phyloP scores from a whole-genome alignment of 202 grass and related monocot species.

The Zoysia matrella region DNA sequence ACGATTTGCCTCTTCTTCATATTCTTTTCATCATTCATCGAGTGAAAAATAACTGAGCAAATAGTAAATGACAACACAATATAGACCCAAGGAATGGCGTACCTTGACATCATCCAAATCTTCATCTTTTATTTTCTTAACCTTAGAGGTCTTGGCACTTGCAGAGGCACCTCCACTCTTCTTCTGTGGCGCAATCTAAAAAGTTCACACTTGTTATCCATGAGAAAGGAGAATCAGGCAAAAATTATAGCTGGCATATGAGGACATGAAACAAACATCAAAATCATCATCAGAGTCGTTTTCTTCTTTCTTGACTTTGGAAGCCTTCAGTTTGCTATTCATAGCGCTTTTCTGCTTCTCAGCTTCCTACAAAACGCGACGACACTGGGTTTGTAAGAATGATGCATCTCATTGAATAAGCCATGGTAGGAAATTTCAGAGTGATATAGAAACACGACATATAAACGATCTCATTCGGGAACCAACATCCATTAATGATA shows the following conservation, averaged over 20 bases:
- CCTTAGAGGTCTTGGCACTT: conserved; percentile 43
- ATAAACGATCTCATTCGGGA: neutral
- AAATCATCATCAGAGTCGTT: conserved; percentile 28
- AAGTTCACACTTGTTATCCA: conserved; percentile 18
- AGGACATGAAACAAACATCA: conserved; percentile 38
- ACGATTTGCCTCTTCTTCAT: neutral
- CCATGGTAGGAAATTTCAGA: neutral
- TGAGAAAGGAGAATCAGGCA: neutral
- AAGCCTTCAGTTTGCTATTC: conserved; percentile 33
- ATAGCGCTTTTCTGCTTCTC: conserved; percentile 50
- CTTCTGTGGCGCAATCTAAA: conserved; percentile 40
- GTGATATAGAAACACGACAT: neutral
- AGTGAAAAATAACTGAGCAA: conserved; percentile 39
- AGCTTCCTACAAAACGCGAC: conserved; percentile 43
- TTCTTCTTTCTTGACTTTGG: conserved; percentile 82
- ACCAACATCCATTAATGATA: neutral
- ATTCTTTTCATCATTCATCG: no score
- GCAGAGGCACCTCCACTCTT: conserved; percentile 30
- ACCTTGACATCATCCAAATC: conserved; percentile 44
- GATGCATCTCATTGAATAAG: neutral
- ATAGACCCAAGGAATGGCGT: conserved; percentile 21
- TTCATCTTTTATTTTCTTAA: conserved; percentile 63
- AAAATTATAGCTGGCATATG: conserved; percentile 20
- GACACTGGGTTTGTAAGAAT: conserved; percentile 14
- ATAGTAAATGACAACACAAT: conserved; percentile 12